Conservation (phyloP, 2,329 filamentous ascomycete species). For the Microcyclosporella mali region DNA sequence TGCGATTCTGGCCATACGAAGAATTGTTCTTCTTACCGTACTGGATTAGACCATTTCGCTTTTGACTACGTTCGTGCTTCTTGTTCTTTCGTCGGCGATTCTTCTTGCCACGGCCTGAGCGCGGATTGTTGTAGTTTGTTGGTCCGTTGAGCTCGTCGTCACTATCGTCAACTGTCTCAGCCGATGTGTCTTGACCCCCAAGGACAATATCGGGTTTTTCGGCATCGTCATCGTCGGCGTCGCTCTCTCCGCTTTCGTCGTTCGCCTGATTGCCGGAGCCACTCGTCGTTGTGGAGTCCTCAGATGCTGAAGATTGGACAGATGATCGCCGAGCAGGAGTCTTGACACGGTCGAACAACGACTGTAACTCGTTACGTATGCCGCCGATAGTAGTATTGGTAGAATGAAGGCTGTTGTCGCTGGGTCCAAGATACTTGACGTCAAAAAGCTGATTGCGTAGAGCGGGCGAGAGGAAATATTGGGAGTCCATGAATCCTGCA, state of each 20-base stretch:
- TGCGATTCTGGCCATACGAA: neutral
- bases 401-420: constrained; percentile 55
- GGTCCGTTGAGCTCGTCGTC: constrained; percentile 10
- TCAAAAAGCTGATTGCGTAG: constrained; percentile 67
- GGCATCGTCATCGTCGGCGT: constrained; percentile 20
- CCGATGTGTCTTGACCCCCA: constrained; percentile 9
- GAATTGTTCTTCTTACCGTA: constrained; percentile 21
- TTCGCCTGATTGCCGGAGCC: constrained; percentile 14
- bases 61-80: constrained; percentile 15
- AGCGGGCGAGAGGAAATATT: constrained; percentile 49
- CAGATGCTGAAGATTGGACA: constrained; percentile 22
- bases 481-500: constrained; percentile 23
- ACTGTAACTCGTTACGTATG: constrained; percentile 12
- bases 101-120: constrained; percentile 9
- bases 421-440: constrained; percentile 57
- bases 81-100: constrained; percentile 11
- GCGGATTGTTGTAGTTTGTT: constrained; percentile 19
- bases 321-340: constrained; percentile 19
- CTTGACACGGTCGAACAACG: constrained; percentile 29
- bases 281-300: constrained; percentile 17
- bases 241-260: constrained; percentile 21
- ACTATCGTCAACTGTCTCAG: constrained; percentile 12
- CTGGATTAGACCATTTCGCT: constrained; percentile 11
- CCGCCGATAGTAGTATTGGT: constrained; percentile 40
- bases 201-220: constrained; percentile 23